Evolutionary conservation across 164 flowering plant genomes (phyloP).

Genomic region (Macadamia integrifolia): DNA sequence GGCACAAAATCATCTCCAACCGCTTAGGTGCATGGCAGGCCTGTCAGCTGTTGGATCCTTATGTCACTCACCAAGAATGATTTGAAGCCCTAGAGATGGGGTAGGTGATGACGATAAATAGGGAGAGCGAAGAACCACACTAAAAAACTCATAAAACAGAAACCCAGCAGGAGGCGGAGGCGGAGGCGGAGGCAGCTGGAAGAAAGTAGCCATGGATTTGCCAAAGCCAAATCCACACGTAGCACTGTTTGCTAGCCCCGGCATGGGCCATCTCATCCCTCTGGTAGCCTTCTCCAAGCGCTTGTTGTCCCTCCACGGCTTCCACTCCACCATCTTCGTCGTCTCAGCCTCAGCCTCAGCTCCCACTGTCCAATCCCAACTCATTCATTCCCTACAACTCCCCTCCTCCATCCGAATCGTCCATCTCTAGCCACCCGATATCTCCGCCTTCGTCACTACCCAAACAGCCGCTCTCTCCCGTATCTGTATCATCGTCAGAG

Average conservation of each 20-base stretch:
- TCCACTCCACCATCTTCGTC: slow-evolving; percentile 26
- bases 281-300: slow-evolving; percentile 35
- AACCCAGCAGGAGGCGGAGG: no score
- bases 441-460: slow-evolving; percentile 11
- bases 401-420: slow-evolving; percentile 21
- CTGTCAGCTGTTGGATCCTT: no score
- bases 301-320: slow-evolving; percentile 26
- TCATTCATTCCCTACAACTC: slow-evolving; percentile 16
- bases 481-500: slow-evolving; percentile 12
- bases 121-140: no score
- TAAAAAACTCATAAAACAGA: no score
- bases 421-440: slow-evolving; percentile 29
- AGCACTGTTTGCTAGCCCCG: slow-evolving; percentile 24
- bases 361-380: slow-evolving; percentile 21
- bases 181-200: no score
- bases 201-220: no score
- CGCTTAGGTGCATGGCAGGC: no score
- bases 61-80: no score
- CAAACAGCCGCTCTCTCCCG: slow-evolving; percentile 8
- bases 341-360: slow-evolving; percentile 26
- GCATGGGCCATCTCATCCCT: slow-evolving; percentile 44
- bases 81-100: no score
- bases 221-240: no score
- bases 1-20: no score
- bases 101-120: no score